Conservation (phyloP, 768 basidiomycete species). For the Russula ochroleuca region DNA sequence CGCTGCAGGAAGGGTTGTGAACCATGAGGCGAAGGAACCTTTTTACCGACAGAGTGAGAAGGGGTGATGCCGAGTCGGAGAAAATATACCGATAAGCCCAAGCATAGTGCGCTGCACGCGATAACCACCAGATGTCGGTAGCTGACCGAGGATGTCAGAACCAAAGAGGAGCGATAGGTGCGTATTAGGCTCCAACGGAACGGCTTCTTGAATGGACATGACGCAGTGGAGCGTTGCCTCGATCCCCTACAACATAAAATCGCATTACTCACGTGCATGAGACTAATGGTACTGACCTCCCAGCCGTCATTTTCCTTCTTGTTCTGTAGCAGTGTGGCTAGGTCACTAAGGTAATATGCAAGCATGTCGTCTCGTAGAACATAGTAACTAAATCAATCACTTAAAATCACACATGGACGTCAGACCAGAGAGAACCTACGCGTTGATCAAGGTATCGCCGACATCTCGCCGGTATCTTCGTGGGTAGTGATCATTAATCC, state of each 20-base stretch:
- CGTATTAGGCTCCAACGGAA: constrained; percentile 53
- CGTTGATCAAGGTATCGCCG: constrained; percentile 84
- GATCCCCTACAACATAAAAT: constrained; percentile 54
- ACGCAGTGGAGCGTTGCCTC: constrained; percentile 87
- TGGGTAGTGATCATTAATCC: background rate
- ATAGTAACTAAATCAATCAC: constrained; percentile 56
- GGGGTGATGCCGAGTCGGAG: background rate
- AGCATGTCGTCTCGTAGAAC: constrained; percentile 83
- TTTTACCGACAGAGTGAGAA: background rate
- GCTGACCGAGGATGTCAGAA: constrained; percentile 59
- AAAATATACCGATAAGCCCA: constrained; percentile 60
- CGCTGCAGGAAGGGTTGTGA: constrained; percentile 47
- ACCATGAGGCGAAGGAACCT: constrained; percentile 81
- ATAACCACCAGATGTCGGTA: constrained; percentile 61
- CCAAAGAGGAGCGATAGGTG: constrained; percentile 65
- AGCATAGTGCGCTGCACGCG: constrained; percentile 72
- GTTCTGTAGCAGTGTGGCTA: constrained; percentile 50
- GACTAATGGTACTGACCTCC: constrained; percentile 54
- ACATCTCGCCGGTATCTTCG: constrained; percentile 77
- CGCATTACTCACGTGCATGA: background rate
- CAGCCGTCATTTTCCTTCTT: constrained; percentile 50
- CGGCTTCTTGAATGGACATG: constrained; percentile 82
- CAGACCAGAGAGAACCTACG: constrained; percentile 46
- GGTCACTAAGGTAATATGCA: constrained; percentile 58
- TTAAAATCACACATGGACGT: background rate